phyloP scores from a whole-genome alignment of 257 asterid genomes.

The Oldenlandia corymbosa region DNA sequence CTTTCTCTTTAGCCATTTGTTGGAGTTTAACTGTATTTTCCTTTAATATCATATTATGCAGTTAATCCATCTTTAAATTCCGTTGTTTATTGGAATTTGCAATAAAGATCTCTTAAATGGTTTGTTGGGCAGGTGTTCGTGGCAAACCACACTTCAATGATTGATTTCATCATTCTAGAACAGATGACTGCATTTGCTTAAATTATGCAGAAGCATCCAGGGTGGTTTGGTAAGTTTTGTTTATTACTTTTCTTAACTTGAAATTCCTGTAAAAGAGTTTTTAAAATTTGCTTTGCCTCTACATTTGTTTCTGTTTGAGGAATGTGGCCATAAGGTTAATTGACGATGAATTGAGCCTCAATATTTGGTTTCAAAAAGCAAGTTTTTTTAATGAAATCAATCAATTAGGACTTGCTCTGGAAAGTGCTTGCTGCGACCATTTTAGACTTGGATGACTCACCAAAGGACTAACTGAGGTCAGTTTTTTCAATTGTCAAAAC shows the following conservation, averaged over 20 bases:
- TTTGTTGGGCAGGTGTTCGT: constrained; percentile 90
- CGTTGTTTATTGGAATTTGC: background rate
- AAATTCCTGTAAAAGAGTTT: background rate
- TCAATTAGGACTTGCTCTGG: too few species aligned
- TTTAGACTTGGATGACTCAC: too few species aligned
- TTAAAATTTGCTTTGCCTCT: background rate
- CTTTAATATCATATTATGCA: background rate
- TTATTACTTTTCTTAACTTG: background rate
- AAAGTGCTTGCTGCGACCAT: too few species aligned
- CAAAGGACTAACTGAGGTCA: too few species aligned
- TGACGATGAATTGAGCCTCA: too few species aligned
- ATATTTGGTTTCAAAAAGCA: too few species aligned
- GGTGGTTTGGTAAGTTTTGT: constrained; percentile 88
- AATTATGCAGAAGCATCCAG: constrained; percentile 99
- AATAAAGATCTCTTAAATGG: constrained; percentile 11
- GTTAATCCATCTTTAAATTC: background rate
- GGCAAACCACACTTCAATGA: constrained; percentile 99
- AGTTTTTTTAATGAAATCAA: too few species aligned
- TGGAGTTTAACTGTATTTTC: too few species aligned
- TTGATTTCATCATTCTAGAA: constrained; percentile 89
- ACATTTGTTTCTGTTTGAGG: background rate
- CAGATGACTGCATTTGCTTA: constrained; percentile 99
- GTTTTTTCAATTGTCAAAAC: too few species aligned
- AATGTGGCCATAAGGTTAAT: background rate
- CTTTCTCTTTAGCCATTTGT: too few species aligned